A percentile compares a stretch with the other conserved stretches of the same genome.
phyloP scores from a whole-genome alignment of 129 eudicot species.

The Pittosporum tobira region DNA sequence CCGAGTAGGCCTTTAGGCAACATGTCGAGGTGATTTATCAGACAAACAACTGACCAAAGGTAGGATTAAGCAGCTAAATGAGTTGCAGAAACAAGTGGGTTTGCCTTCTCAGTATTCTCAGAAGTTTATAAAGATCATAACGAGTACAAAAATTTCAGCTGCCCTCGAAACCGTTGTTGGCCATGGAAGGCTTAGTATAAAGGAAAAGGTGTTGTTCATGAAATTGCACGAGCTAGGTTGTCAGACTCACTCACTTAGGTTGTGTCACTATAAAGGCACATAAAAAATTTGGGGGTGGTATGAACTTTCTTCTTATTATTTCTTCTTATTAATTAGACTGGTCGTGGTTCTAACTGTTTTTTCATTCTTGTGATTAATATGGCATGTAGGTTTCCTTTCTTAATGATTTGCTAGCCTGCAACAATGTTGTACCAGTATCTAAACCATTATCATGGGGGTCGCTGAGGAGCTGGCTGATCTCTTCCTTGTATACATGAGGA shows the following conservation, averaged over 20 bases:
- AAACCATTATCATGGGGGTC: conserved; percentile 85
- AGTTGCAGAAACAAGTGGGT: conserved; percentile 66
- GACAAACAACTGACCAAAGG: conserved; percentile 79
- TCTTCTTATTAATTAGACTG: too few species aligned
- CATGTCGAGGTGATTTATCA: conserved; percentile 92
- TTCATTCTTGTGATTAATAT: not conserved
- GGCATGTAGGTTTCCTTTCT: conserved; percentile 68
- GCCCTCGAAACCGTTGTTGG: conserved; percentile 81
- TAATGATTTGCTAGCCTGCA: conserved; percentile 83
- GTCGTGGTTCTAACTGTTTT: not conserved
- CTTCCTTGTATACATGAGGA: conserved; percentile 48
- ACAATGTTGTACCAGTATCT: conserved; percentile 84
- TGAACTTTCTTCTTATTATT: conserved; percentile 12
- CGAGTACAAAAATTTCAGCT: conserved; percentile 70
- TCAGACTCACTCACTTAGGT: conserved; percentile 70
- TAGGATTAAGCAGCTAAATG: conserved; percentile 55
- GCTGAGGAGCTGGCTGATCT: conserved; percentile 70
- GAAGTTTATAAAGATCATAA: conserved; percentile 67
- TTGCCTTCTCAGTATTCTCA: conserved; percentile 82
- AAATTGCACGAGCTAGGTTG: conserved; percentile 59
- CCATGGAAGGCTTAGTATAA: conserved; percentile 67
- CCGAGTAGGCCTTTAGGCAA: conserved; percentile 73
- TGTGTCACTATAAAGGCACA: conserved; percentile 69
- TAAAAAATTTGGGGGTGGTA: conserved; percentile 83
- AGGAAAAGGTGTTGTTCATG: conserved; percentile 66